Evolutionary conservation across 208 protist species (phyloP).

Genomic region (Jaenimonas drosophilae): DNA sequence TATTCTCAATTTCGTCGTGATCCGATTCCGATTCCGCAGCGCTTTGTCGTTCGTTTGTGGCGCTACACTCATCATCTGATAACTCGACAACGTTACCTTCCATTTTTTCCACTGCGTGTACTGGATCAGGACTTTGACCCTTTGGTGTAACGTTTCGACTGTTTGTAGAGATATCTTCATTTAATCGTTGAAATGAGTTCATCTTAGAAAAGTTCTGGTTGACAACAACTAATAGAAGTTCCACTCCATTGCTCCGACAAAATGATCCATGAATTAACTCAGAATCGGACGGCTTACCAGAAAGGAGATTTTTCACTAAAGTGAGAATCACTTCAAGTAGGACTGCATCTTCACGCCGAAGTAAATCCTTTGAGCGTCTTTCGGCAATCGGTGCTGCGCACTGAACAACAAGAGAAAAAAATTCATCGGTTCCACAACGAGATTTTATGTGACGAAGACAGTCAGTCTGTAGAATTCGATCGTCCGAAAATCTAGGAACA

Average conservation of each 20-base stretch:
- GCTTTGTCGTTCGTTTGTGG: no score
- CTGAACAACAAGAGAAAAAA: constrained; percentile 72
- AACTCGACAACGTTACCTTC: constrained; percentile 3
- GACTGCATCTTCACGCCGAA: constrained; percentile 46
- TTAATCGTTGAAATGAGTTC: constrained; percentile 10
- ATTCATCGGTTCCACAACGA: constrained; percentile 71
- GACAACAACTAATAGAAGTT: constrained; percentile 74
- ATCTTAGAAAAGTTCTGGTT: constrained; percentile 71
- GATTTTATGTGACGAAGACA: constrained; percentile 40
- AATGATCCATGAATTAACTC: constrained; percentile 57
- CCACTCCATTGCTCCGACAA: constrained; percentile 72
- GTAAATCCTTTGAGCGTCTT: constrained; percentile 31
- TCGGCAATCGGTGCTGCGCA: constrained; percentile 67
- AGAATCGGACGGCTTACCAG: constrained; percentile 21
- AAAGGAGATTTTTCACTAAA: constrained; percentile 45
- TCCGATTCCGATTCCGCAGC: constrained; percentile 3
- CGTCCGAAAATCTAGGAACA: constrained; percentile 41
- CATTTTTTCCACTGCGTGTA: not conserved
- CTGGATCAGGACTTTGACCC: not conserved
- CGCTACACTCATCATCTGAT: constrained; percentile 13
- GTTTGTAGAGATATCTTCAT: no score
- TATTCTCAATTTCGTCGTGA: no score
- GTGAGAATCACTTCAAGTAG: constrained; percentile 77
- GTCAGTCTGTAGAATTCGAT: constrained; percentile 54
- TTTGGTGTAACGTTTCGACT: not conserved